These are phyloP conservation scores for Arthrobotrys pseudoclavata DNA, from an alignment of 2,329 filamentous ascomycete genomes.

Conservation along the genomic window DNA sequence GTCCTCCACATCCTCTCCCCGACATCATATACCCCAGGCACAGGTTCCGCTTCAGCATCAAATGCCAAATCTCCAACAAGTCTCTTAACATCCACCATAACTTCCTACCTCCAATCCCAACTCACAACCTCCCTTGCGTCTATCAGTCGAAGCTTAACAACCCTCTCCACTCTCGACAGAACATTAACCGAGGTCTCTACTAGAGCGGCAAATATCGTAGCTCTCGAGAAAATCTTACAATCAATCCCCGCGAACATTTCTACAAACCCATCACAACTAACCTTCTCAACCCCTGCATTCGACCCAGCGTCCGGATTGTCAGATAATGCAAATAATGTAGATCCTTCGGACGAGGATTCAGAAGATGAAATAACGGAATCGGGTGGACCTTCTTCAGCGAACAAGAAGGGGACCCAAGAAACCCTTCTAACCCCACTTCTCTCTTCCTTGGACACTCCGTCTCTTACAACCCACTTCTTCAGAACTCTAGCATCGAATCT, in stretches of 20 bases:
- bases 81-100: slow-evolving; percentile 80
- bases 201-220: slow-evolving; percentile 91
- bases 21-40: slow-evolving; percentile 41
- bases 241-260: slow-evolving; percentile 50
- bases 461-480: slow-evolving; percentile 93
- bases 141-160: slow-evolving; percentile 80
- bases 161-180: slow-evolving; percentile 84
- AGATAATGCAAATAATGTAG: slow-evolving; percentile 10
- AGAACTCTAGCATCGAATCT: slow-evolving; percentile 84
- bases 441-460: slow-evolving; percentile 84
- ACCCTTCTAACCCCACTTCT: slow-evolving; percentile 81
- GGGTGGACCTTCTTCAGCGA: background rate
- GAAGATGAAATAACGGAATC: slow-evolving; percentile 28
- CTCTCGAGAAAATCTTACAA: slow-evolving; percentile 65
- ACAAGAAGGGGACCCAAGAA: slow-evolving; percentile 61
- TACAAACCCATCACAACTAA: slow-evolving; percentile 49
- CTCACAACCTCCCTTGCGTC: slow-evolving; percentile 83
- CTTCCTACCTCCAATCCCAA: slow-evolving; percentile 84
- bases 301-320: slow-evolving; percentile 34
- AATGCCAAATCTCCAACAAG: slow-evolving; percentile 74
- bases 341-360: slow-evolving; percentile 20
- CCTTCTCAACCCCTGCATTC: slow-evolving; percentile 46
- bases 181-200: slow-evolving; percentile 84
- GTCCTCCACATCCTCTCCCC: slow-evolving; percentile 59
- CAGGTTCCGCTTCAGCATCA: slow-evolving; percentile 64